phyloP scores from a whole-genome alignment of 371 early-diverging fungal species.

The Rhizomucor miehei region DNA sequence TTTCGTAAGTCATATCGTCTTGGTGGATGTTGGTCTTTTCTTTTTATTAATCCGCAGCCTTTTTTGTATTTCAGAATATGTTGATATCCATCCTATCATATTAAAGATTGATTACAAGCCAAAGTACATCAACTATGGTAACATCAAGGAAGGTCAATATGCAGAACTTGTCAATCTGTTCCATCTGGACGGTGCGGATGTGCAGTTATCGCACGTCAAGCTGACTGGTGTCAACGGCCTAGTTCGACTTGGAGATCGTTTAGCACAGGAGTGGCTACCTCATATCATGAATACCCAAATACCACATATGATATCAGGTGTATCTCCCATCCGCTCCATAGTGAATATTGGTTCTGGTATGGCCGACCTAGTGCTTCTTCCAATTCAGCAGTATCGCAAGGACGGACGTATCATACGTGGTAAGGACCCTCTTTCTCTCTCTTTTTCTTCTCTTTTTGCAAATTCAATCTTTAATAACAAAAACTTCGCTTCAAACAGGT shows the following conservation, averaged over 20 bases:
- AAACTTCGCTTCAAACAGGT: no score
- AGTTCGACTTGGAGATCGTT: constrained; percentile 52
- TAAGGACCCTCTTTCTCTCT: constrained; percentile 8
- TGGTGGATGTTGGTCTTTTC: no score
- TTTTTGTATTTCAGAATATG: constrained; percentile 49
- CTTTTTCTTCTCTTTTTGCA: constrained; percentile 5
- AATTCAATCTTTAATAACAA: no score
- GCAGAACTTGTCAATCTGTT: constrained; percentile 92
- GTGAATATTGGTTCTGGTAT: constrained; percentile 89
- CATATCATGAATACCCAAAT: constrained; percentile 89
- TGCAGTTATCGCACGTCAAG: constrained; percentile 74
- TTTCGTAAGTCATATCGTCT: constrained; percentile 80
- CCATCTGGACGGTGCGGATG: constrained; percentile 87
- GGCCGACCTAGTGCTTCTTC: constrained; percentile 90
- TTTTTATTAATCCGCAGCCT: no score
- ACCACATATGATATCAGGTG: constrained; percentile 85
- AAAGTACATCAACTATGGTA: constrained; percentile 78
- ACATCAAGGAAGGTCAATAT: constrained; percentile 71
- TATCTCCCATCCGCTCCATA: constrained; percentile 84
- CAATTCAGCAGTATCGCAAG: constrained; percentile 89
- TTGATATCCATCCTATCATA: constrained; percentile 71
- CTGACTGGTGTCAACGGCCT: constrained; percentile 74
- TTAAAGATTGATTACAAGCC: constrained; percentile 96
- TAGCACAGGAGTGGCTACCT: constrained; percentile 84
- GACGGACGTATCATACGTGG: constrained; percentile 90